Evolutionary conservation across 306 rosid genomes (phyloP).

Genomic region (Betula pendula): DNA sequence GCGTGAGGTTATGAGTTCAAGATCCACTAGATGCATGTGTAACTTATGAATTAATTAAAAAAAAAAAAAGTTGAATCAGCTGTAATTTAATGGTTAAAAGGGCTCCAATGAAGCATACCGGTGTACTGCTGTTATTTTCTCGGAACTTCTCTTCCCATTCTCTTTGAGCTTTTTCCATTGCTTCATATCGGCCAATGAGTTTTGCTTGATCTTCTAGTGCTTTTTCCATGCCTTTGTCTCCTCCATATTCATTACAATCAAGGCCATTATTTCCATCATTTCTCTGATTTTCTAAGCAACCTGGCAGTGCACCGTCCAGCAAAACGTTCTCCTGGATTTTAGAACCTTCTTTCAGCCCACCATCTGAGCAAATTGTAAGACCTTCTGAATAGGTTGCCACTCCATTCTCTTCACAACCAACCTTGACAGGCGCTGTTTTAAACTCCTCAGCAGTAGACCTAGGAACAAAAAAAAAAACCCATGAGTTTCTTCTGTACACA

Average conservation of each 20-base stretch:
- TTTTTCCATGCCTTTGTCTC: slow-evolving; percentile 65
- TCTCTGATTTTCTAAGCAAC: slow-evolving; percentile 28
- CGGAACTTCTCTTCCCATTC: slow-evolving; percentile 95
- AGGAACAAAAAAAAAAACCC: slow-evolving; percentile 28
- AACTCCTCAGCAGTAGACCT: slow-evolving; percentile 55
- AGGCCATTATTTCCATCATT: slow-evolving; percentile 31
- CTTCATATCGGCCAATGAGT: slow-evolving; percentile 77
- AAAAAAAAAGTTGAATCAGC: not conserved
- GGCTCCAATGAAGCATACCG: slow-evolving; percentile 52
- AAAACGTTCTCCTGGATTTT: slow-evolving; percentile 39
- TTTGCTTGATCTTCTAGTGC: slow-evolving; percentile 75
- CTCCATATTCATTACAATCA: slow-evolving; percentile 43
- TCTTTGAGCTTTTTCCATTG: slow-evolving; percentile 89
- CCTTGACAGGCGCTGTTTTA: slow-evolving; percentile 30
- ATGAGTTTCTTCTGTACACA: slow-evolving; percentile 14
- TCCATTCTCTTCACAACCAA: slow-evolving; percentile 44
- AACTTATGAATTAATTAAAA: not conserved
- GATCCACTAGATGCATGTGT: not conserved
- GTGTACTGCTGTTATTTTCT: slow-evolving; percentile 76
- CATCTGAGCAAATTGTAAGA: slow-evolving; percentile 37
- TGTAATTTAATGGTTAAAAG: slow-evolving; percentile 7
- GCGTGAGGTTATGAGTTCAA: not conserved
- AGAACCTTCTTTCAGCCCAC: slow-evolving; percentile 40
- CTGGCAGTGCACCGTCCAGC: slow-evolving; percentile 24
- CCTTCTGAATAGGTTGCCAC: slow-evolving; percentile 45